Base-by-base conservation (phyloP, 768 basidiomycete genomes). In the Leccinum variicolor region DNA sequence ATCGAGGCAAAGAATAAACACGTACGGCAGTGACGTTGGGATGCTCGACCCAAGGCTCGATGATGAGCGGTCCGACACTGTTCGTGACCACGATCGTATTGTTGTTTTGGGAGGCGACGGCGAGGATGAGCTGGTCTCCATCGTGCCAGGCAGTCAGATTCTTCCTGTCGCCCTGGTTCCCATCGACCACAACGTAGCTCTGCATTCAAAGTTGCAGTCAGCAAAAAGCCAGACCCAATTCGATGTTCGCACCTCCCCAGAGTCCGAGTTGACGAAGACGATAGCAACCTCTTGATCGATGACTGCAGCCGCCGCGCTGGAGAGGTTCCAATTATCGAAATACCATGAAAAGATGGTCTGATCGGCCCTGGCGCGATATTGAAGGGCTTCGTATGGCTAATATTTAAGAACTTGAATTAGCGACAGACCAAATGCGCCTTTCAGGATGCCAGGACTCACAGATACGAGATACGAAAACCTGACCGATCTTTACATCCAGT, bases 81-180 rank as follows among this genome's bases (percentile, higher is more conserved):
- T 93, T 86, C 2, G 89, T 75, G 15, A 95, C 82, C 25, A 92
- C 94, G 53, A 94, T 80, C 5, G 89, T 92, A 69, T 92, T 92
- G 60, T 75, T 81, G 71, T 85, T 86, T 0, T 83, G 79, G 6
- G 82, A 77, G 0, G 93, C 91, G 4, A 88, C 85, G 0, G 77
- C 70, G 63, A 69, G 78, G 59, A 86, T 78, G 56, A 79, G 62
- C 10, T 69, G 53, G n/a, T 74, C 72, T 52, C 74, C 70, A 2
- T 66, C 50, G 19, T 71, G 61, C 67, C 76, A 81, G 6, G 77
- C 72, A 14, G 74, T 77, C 39, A 80, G 55, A 60, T 79, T 77
- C 28, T 68, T 62, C 50, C 77, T 75, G 43, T 64, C 64, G 14
- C 73, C 64, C 3, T 69, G 75, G 60, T 86, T 82, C 17, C 82